phyloP scores from a whole-genome alignment of 495 filamentous ascomycete genomes.

The Paragyromitra xinjiangensis region DNA sequence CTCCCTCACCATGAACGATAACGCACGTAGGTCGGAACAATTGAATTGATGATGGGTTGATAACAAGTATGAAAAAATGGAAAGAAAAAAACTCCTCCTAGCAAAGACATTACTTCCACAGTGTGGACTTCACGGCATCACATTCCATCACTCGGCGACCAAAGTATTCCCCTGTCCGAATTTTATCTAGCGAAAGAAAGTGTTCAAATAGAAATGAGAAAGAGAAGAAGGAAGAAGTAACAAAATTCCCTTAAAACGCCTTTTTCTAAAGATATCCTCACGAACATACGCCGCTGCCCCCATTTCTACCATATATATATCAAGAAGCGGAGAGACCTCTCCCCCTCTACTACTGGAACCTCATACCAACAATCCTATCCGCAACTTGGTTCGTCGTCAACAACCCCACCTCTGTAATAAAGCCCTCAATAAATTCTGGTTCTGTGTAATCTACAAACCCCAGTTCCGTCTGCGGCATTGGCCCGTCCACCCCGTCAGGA shows the following conservation, averaged over 20 bases:
- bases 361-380: constrained; percentile 52
- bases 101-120: background rate
- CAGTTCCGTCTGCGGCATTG: constrained; percentile 57
- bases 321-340: background rate
- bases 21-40: no score
- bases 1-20: background rate
- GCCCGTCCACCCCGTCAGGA: constrained; percentile 61
- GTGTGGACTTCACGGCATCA: background rate
- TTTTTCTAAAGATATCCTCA: background rate
- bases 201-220: background rate
- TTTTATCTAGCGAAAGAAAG: background rate
- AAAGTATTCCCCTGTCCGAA: background rate
- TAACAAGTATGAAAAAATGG: no score
- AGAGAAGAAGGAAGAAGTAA: background rate
- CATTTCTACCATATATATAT: constrained; percentile 9
- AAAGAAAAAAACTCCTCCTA: no score
- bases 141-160: background rate
- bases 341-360: constrained; percentile 46
- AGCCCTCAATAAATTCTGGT: constrained; percentile 78
- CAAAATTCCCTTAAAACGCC: constrained; percentile 7
- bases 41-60: no score
- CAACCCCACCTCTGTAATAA: constrained; percentile 80
- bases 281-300: background rate
- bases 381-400: constrained; percentile 67
- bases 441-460: constrained; percentile 83